These are phyloP conservation scores for Penicillium odoratum DNA, from an alignment of 495 filamentous ascomycete genomes.

Conservation along the genomic window DNA sequence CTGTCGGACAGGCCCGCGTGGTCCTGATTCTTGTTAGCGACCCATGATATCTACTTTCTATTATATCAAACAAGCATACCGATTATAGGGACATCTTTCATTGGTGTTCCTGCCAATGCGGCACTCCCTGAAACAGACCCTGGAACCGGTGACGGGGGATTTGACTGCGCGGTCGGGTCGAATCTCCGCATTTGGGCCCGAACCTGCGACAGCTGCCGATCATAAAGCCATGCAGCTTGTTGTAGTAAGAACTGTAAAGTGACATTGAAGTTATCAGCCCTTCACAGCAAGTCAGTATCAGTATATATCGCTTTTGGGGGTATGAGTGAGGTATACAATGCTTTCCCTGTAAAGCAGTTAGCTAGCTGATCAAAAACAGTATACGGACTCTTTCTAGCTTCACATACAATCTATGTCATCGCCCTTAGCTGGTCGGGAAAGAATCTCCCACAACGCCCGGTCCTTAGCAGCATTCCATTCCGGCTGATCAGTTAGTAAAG, in stretches of 20 bases:
- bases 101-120: slow-evolving; percentile 53
- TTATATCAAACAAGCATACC: slow-evolving; percentile 35
- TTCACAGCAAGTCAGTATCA: slow-evolving; percentile 25
- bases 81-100: slow-evolving; percentile 58
- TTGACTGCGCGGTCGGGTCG: slow-evolving; percentile 45
- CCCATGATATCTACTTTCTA: neutral
- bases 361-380: neutral
- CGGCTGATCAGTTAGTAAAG: slow-evolving; percentile 44
- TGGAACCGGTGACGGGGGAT: slow-evolving; percentile 46
- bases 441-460: slow-evolving; percentile 81
- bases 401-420: slow-evolving; percentile 79
- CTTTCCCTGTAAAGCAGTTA: slow-evolving; percentile 60
- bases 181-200: slow-evolving; percentile 87
- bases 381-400: no score
- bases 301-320: neutral
- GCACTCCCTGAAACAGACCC: slow-evolving; percentile 52
- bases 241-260: slow-evolving; percentile 86
- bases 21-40: slow-evolving; percentile 29
- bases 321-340: slow-evolving; percentile 56
- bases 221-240: slow-evolving; percentile 92
- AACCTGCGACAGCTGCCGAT: slow-evolving; percentile 84
- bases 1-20: slow-evolving; percentile 59
- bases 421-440: slow-evolving; percentile 71
- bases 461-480: slow-evolving; percentile 82
- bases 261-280: slow-evolving; percentile 67